Conservation (phyloP, 1,139 yeast genomes). For the Yamadazyma membranifaciens region DNA sequence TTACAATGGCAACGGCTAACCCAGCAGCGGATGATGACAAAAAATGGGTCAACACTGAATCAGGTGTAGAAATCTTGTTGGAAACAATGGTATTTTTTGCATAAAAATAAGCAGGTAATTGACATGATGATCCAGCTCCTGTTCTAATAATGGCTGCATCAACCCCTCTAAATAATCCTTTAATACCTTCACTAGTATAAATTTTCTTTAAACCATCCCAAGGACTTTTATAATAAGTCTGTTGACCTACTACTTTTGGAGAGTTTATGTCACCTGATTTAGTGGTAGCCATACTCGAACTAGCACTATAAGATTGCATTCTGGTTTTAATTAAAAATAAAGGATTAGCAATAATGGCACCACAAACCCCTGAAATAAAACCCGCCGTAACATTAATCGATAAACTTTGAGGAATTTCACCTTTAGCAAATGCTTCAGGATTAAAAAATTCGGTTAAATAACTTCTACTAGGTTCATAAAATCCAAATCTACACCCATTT, state of each 20-base stretch:
- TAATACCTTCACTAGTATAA: slow-evolving; percentile 65
- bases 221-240: slow-evolving; percentile 75
- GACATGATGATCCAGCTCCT: slow-evolving; percentile 94
- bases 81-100: slow-evolving; percentile 60
- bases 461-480: slow-evolving; percentile 84
- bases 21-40: slow-evolving; percentile 80
- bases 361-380: slow-evolving; percentile 80
- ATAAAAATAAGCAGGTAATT: slow-evolving; percentile 85
- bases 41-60: slow-evolving; percentile 73
- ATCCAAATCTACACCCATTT: slow-evolving; percentile 91
- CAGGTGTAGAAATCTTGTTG: slow-evolving; percentile 49
- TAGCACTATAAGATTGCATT: slow-evolving; percentile 75
- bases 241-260: slow-evolving; percentile 72
- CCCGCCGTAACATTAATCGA: slow-evolving; percentile 79
- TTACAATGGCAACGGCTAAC: slow-evolving; percentile 86
- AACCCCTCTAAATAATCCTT: slow-evolving; percentile 84
- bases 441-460: slow-evolving; percentile 54
- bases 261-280: slow-evolving; percentile 10
- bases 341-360: slow-evolving; percentile 90
- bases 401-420: slow-evolving; percentile 54
- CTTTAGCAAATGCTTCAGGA: slow-evolving; percentile 43
- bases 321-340: slow-evolving; percentile 89
- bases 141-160: slow-evolving; percentile 94
- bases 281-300: slow-evolving; percentile 19
- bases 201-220: slow-evolving; percentile 68